Base-by-base conservation (phyloP, 2,329 filamentous ascomycete genomes). In the Epichloe hybrida region DNA sequence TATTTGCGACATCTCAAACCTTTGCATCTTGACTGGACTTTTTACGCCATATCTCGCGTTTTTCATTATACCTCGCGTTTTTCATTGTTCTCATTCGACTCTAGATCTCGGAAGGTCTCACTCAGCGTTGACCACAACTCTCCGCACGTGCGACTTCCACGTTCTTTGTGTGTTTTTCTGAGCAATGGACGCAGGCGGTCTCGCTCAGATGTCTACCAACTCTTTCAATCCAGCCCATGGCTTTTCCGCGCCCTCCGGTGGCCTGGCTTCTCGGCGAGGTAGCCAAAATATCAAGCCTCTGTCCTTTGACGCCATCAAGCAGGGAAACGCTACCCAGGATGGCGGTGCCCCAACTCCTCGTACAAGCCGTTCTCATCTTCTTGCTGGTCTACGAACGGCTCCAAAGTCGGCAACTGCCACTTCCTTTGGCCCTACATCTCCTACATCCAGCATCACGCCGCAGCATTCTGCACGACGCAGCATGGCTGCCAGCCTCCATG, bases 171-270 rank as follows among this genome's bases (percentile, higher is more conserved):
- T 45, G 23, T 39, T 27, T 43, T 39, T 5, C 17, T 71, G 73
- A 76, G 72, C 69, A 60, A 84, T 94, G 84, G 86, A 95, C 91
- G 84, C 91, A 81, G 91, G 91, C 80, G 88, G 89, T 93, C 88
- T 95, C 76, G 85, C 89, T 93, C 89, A 94, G 80, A 97, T 97
- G 91, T 87, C 88, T 74, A 91, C 88, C 76, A 87, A 83, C 76
- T 79, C 83, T 69, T 86, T 86, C 68, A 72, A 78, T 67, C 76
- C 84, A 68, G 75, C 79, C 65, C 79, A 79, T 68, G 83, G 81
- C 61, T 76, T 95, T 61, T 81, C 83, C 63, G 81, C 88, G 72
- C 85, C 89, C 49, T 75, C 80, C 55, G 81, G 85, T 57, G 87
- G 89, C 62, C 86, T 95, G 64, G 88, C 88, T 56, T 91, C 90